Conservation (phyloP, 164 flowering plant species). For the Stephania cephalantha region DNA sequence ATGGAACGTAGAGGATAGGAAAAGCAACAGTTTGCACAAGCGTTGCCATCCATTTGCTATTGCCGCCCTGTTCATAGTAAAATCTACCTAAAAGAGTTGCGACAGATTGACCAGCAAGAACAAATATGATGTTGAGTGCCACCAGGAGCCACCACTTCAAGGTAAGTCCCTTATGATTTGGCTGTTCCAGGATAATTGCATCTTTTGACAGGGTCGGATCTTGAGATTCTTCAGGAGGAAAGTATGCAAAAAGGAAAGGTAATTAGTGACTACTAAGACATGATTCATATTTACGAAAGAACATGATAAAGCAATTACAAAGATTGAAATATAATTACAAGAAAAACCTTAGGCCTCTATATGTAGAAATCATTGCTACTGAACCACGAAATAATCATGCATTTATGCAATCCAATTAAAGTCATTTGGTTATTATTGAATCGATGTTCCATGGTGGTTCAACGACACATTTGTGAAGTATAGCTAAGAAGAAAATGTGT, state of each 20-base stretch:
- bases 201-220: constrained; percentile 8
- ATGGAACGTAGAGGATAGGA: constrained; percentile 30
- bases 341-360: background rate
- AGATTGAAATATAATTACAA: background rate
- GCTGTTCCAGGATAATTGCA: constrained; percentile 2
- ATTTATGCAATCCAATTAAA: background rate
- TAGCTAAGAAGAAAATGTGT: no score
- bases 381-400: background rate
- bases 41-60: constrained; percentile 47
- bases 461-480: background rate
- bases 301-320: background rate
- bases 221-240: background rate
- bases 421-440: background rate
- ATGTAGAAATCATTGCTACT: background rate
- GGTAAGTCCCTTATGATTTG: constrained; percentile 1
- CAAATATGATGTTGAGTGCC: constrained; percentile 23
- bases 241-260: background rate
- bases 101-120: constrained; percentile 33
- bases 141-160: constrained; percentile 32
- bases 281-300: background rate
- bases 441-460: background rate
- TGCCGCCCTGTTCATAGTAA: constrained; percentile 43
- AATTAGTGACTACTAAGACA: background rate
- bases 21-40: constrained; percentile 41
- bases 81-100: constrained; percentile 35